These are phyloP conservation scores for Buddleja alternifolia DNA, from an alignment of 257 asterid genomes.

Conservation along the genomic window DNA sequence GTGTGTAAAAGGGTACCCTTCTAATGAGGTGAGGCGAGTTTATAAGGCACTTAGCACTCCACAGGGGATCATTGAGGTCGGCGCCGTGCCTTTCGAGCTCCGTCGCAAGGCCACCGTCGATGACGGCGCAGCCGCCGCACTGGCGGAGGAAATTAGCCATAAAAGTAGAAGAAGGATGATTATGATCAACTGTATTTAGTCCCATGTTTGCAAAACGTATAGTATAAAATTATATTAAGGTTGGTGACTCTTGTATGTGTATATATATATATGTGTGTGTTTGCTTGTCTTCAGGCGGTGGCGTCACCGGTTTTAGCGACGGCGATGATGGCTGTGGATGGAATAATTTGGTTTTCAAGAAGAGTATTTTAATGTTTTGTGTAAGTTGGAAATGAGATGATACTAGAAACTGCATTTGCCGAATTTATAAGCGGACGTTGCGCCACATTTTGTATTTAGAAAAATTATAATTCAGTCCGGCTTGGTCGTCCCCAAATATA, in stretches of 20 bases:
- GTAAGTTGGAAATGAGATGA: too few relatives aligned
- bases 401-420: not conserved
- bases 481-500: too few relatives aligned
- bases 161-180: slow-evolving; percentile 20
- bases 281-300: too few relatives aligned
- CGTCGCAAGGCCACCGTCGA: slow-evolving; percentile 93
- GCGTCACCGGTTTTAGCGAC: not conserved
- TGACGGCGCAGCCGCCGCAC: slow-evolving; percentile 72
- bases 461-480: too few relatives aligned
- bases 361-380: too few relatives aligned
- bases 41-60: slow-evolving; percentile 87
- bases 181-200: slow-evolving; percentile 18
- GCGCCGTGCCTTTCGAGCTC: slow-evolving; percentile 80
- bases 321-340: not conserved
- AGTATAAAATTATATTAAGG: too few relatives aligned
- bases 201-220: slow-evolving; percentile 35
- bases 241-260: too few relatives aligned
- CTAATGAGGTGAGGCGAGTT: slow-evolving; percentile 72
- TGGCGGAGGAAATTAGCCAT: slow-evolving; percentile 55
- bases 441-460: too few relatives aligned
- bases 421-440: not conserved
- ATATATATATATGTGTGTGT: too few relatives aligned
- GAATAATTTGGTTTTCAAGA: too few relatives aligned
- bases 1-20: slow-evolving; percentile 49
- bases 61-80: slow-evolving; percentile 71